phyloP scores from a whole-genome alignment of 2,329 filamentous ascomycete species.

The Coleophoma crateriformis region DNA sequence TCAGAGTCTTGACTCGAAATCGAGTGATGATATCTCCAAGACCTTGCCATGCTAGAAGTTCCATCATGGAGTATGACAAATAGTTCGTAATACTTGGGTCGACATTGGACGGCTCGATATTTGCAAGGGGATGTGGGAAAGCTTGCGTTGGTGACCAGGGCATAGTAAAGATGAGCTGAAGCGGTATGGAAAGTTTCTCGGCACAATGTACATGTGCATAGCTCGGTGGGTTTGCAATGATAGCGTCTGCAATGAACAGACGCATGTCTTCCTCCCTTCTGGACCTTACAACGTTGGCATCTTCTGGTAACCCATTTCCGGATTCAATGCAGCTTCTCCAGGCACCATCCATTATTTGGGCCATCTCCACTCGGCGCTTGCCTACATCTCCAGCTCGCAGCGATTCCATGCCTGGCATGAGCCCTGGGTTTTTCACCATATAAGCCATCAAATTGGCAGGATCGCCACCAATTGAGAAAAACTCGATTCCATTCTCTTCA shows the following conservation, averaged over 20 bases:
- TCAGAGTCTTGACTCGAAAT: constrained; percentile 61
- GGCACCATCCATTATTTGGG: constrained; percentile 70
- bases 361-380: constrained; percentile 66
- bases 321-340: constrained; percentile 77
- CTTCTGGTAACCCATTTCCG: not conserved
- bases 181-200: constrained; percentile 65
- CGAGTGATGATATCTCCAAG: constrained; percentile 70
- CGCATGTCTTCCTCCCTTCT: not conserved
- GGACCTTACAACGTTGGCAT: constrained; percentile 39
- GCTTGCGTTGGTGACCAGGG: constrained; percentile 62
- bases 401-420: constrained; percentile 74
- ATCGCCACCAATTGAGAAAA: constrained; percentile 62
- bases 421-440: constrained; percentile 80
- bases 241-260: constrained; percentile 68
- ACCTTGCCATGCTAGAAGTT: constrained; percentile 85
- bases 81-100: constrained; percentile 71
- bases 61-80: constrained; percentile 70
- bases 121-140: constrained; percentile 71
- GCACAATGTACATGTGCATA: constrained; percentile 69
- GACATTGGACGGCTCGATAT: constrained; percentile 63
- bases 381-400: constrained; percentile 69
- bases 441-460: constrained; percentile 74
- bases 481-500: constrained; percentile 62
- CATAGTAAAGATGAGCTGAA: constrained; percentile 85
- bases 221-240: constrained; percentile 69